Conservation (phyloP, 2,329 filamentous ascomycete genomes). For the Pseudopyrenochaeta lycopersici region DNA sequence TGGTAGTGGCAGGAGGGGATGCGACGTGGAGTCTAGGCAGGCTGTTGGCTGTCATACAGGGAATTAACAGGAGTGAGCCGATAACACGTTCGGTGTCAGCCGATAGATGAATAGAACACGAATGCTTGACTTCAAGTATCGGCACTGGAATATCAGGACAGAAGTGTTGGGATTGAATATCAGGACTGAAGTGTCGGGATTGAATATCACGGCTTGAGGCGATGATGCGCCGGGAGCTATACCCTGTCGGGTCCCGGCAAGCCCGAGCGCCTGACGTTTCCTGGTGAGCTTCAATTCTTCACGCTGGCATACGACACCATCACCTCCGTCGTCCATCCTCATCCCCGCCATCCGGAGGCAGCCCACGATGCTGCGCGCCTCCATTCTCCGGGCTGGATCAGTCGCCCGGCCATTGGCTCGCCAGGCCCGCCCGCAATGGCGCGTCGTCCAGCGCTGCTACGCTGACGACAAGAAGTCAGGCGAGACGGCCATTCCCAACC, state of each 20-base stretch:
- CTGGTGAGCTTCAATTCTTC: conserved; percentile 24
- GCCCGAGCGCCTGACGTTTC: conserved; percentile 20
- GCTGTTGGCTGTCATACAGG: background rate
- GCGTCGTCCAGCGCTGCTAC: conserved; percentile 57
- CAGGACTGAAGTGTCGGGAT: too few species aligned
- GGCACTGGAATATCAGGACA: too few species aligned
- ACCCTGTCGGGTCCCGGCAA: conserved; percentile 5
- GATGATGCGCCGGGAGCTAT: conserved; percentile 4
- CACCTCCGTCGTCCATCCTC: conserved; percentile 25
- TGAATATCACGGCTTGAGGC: too few species aligned
- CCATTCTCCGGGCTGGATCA: conserved; percentile 59
- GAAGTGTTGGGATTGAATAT: too few species aligned
- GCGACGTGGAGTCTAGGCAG: conserved; percentile 17
- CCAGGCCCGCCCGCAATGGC: conserved; percentile 49
- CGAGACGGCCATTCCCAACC: conserved; percentile 49
- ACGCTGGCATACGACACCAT: conserved; percentile 23
- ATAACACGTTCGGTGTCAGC: too few species aligned
- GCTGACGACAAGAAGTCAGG: conserved; percentile 56
- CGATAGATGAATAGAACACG: too few species aligned
- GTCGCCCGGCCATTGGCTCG: conserved; percentile 49
- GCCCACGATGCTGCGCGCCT: conserved; percentile 66
- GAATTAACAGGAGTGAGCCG: too few species aligned
- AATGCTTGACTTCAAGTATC: too few species aligned
- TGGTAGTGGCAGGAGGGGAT: conserved; percentile 11
- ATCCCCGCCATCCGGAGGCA: conserved; percentile 44